Conservation (phyloP, 2,329 filamentous ascomycete genomes). For the Curvularia verruculosa region DNA sequence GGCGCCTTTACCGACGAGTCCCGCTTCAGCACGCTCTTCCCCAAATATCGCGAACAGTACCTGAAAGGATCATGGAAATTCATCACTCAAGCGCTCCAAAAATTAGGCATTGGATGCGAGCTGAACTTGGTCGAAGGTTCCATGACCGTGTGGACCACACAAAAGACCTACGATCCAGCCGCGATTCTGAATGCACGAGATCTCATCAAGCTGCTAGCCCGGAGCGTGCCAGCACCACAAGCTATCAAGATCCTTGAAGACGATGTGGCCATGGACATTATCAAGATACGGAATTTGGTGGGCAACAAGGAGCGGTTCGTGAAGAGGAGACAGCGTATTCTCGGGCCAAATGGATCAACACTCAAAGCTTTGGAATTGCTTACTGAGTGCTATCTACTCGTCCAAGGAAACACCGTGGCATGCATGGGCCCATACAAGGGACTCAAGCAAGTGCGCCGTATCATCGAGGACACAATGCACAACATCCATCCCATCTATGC, state of each 20-base stretch:
- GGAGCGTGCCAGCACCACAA: slow-evolving; percentile 84
- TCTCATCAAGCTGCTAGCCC: slow-evolving; percentile 87
- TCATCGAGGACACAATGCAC: slow-evolving; percentile 91
- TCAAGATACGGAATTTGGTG: slow-evolving; percentile 91
- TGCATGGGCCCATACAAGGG: slow-evolving; percentile 93
- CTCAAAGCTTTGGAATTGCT: slow-evolving; percentile 92
- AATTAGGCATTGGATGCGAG: slow-evolving; percentile 85
- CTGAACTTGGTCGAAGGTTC: slow-evolving; percentile 93
- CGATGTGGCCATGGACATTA: slow-evolving; percentile 88
- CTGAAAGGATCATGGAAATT: slow-evolving; percentile 92
- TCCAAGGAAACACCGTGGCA: slow-evolving; percentile 94
- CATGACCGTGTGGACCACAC: slow-evolving; percentile 95
- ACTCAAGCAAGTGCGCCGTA: slow-evolving; percentile 85
- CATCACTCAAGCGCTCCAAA: slow-evolving; percentile 85
- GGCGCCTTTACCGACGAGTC: slow-evolving; percentile 93
- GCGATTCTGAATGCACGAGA: slow-evolving; percentile 93
- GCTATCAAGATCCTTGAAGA: slow-evolving; percentile 95
- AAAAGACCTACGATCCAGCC: slow-evolving; percentile 89
- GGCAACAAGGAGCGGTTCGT: slow-evolving; percentile 95
- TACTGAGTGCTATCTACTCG: slow-evolving; percentile 85
- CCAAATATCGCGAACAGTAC: slow-evolving; percentile 95
- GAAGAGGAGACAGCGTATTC: slow-evolving; percentile 88
- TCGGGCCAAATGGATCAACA: slow-evolving; percentile 89
- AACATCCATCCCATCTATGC: slow-evolving; percentile 91
- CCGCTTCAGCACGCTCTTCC: slow-evolving; percentile 84